Percentiles rank a stretch among this genome's conserved stretches.
Evolutionary conservation across 2,329 filamentous ascomycete genomes (phyloP).

Genomic region (Coniella vitis): DNA sequence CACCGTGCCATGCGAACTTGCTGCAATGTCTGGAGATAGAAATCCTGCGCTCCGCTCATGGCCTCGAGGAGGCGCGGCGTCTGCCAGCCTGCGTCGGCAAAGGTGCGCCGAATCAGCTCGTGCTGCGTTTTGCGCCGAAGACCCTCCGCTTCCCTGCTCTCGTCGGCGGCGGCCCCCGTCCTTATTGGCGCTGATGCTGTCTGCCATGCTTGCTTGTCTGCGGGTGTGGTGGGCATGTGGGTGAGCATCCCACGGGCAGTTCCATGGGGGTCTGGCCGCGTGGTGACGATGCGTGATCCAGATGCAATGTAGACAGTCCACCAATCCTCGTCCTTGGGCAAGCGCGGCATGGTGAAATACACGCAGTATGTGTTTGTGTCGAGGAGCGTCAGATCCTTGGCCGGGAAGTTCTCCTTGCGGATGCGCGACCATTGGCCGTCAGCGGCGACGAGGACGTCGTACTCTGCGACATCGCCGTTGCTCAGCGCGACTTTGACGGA

Average conservation of each 20-base stretch:
- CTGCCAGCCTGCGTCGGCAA: slow-evolving; percentile 34
- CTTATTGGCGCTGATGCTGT: not conserved
- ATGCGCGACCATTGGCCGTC: slow-evolving; percentile 47
- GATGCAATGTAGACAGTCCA: not conserved
- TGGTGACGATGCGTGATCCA: not conserved
- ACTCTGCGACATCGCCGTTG: slow-evolving; percentile 29
- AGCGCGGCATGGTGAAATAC: not conserved
- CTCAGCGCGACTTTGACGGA: not conserved
- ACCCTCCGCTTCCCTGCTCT: too few species aligned
- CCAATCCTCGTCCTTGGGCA: not conserved
- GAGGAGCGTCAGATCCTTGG: slow-evolving; percentile 13
- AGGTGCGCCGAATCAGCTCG: not conserved
- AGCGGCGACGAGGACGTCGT: slow-evolving; percentile 47
- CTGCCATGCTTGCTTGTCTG: not conserved
- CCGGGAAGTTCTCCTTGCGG: slow-evolving; percentile 32
- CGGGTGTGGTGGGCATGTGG: not conserved
- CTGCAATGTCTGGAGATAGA: slow-evolving; percentile 37
- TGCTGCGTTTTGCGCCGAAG: not conserved
- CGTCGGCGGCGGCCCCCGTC: too few species aligned
- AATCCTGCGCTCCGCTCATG: slow-evolving; percentile 33
- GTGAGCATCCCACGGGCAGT: not conserved
- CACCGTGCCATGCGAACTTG: slow-evolving; percentile 37
- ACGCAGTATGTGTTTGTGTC: slow-evolving; percentile 18
- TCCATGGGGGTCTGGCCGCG: not conserved
- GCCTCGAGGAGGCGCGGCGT: slow-evolving; percentile 33